Evolutionary conservation across 2,329 filamentous ascomycete genomes (phyloP), one percentile per base, ranked within the genome.

Genomic region (Fusarium xylarioides): DNA sequence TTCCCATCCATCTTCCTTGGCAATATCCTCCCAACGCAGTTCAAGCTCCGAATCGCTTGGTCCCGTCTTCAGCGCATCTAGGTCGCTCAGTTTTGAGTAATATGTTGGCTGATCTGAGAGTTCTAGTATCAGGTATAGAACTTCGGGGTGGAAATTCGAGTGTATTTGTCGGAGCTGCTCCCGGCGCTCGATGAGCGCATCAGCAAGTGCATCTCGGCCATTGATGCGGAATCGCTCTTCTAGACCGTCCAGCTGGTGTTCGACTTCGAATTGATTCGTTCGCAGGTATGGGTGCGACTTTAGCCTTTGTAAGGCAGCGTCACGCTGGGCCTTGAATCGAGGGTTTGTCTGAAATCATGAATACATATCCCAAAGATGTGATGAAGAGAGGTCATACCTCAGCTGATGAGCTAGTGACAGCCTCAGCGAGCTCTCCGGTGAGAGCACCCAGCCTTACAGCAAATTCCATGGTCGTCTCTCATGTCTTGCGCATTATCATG

Each of bases 221-320:
- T 94, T 87, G 60, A 98, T 87, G 37, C 91, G 89, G 76, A 98
- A 96, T 76, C 95, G 95, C 83, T 98, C 96, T 74, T 95, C 91
- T 6, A 98, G 85, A 2, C 93, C 93, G 54, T 90, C 85, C 4
- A 95, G 85, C 40, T 86, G 87, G 42, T 87, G 87, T 43, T 88
- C 84, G 26, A 95, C 89, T 49, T 93, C 90, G 78, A 95, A 95
- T 74, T 93, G 92, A 77, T 95, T 93, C 3, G 91, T 93, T 42
- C 92, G 88, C 38, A 88, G 84, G 79, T 89, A 90, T 52, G 82
- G 88, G 73, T 90, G 85, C 37, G 87, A 82, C 55, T 87, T 87
- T 40, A 92, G 79, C 52, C 78, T 85, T 35, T 85, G 86, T 35
- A 91, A 76, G 40, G 85, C 83, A 30, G 82, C 82, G 58, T 91